phyloP scores from a whole-genome alignment of 2,329 filamentous ascomycete genomes.

The Neoascochyta sp. region DNA sequence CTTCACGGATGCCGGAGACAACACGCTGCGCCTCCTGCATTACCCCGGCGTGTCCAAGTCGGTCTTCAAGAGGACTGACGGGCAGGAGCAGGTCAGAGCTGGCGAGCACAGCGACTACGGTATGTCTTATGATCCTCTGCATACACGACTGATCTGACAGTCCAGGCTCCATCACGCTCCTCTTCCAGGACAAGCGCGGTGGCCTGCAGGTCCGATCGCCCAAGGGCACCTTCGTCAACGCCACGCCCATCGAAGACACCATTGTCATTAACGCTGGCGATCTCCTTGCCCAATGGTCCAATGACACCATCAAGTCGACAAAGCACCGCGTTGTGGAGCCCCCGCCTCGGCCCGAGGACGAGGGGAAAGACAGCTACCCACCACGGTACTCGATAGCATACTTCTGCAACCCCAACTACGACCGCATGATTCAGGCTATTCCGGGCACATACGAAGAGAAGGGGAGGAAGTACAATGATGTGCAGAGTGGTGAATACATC shows the following conservation, averaged over 20 bases:
- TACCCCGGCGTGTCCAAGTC: constrained; percentile 66
- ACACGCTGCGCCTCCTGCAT: constrained; percentile 65
- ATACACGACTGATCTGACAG: constrained; percentile 4
- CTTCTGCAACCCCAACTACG: constrained; percentile 84
- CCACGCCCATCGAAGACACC: constrained; percentile 73
- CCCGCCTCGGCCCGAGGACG: constrained; percentile 49
- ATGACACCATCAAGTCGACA: constrained; percentile 86
- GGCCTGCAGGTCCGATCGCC: constrained; percentile 65
- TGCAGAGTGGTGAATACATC: constrained; percentile 79
- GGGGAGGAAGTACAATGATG: constrained; percentile 73
- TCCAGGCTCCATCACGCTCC: constrained; percentile 39
- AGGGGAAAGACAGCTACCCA: constrained; percentile 59
- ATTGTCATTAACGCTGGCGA: constrained; percentile 90
- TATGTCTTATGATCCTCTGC: constrained; percentile 5
- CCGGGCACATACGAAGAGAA: constrained; percentile 69
- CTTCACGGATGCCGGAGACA: constrained; percentile 58
- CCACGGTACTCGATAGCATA: constrained; percentile 82
- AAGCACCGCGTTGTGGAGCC: constrained; percentile 88
- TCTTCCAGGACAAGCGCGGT: constrained; percentile 53
- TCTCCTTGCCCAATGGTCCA: constrained; percentile 80
- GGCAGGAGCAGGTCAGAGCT: constrained; percentile 70
- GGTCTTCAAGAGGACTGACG: constrained; percentile 63
- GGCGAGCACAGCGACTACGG: constrained; percentile 72
- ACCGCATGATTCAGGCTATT: constrained; percentile 71
- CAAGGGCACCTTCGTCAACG: constrained; percentile 74